These are phyloP conservation scores for Nitzschia sp. DNA, from an alignment of 108 stramenopile genomes.

Conservation along the genomic window DNA sequence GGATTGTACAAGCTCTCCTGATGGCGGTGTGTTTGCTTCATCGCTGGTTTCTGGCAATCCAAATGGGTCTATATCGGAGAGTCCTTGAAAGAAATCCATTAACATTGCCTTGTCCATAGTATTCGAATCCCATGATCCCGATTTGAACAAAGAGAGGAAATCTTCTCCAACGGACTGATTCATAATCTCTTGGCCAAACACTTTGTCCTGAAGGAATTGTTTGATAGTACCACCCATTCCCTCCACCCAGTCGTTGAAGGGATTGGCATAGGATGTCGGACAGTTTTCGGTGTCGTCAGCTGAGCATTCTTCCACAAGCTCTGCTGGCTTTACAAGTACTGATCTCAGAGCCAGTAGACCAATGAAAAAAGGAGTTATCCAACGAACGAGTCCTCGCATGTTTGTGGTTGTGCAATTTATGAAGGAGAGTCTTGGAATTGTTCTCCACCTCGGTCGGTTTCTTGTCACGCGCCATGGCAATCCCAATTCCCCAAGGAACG, in stretches of 20 bases:
- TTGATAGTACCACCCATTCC: constrained; percentile 10
- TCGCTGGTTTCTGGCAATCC: not conserved
- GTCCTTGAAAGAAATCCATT: not conserved
- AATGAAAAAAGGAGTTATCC: too few relatives aligned
- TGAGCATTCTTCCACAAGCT: too few relatives aligned
- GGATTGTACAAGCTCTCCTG: not conserved
- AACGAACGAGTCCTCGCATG: too few relatives aligned
- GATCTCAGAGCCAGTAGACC: too few relatives aligned
- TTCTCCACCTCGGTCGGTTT: too few relatives aligned
- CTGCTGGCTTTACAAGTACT: too few relatives aligned
- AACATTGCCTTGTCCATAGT: not conserved
- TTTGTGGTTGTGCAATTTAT: too few relatives aligned
- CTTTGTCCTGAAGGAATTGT: constrained; percentile 16
- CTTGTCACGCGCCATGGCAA: too few relatives aligned
- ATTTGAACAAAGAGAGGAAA: constrained; percentile 10
- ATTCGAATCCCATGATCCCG: not conserved
- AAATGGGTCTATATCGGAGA: not conserved
- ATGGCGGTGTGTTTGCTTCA: not conserved
- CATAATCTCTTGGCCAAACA: constrained; percentile 20
- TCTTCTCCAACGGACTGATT: not conserved
- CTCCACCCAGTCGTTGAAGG: constrained; percentile 10
- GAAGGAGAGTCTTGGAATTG: too few relatives aligned
- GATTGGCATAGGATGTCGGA: not conserved
- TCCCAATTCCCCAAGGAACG: too few relatives aligned
- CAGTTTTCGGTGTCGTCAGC: too few relatives aligned